Conservation (phyloP, 2,329 filamentous ascomycete species). For the Metarhizium humberi region DNA sequence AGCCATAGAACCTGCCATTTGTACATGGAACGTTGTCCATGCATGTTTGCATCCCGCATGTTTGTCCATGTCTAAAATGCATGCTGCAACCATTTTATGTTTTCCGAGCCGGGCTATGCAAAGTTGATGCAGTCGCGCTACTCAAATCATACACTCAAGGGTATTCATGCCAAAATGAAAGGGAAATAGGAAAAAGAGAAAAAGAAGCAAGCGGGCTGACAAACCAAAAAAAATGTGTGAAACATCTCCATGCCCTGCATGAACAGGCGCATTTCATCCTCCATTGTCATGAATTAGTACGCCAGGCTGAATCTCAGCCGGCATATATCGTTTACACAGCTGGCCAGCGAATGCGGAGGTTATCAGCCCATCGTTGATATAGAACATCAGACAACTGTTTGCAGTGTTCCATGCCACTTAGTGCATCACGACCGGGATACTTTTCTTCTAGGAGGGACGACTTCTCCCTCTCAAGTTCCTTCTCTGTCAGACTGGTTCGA, state of each 20-base stretch:
- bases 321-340: slow-evolving; percentile 18
- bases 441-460: slow-evolving; percentile 38
- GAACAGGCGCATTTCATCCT: neutral
- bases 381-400: slow-evolving; percentile 84
- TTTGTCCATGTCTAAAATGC: slow-evolving; percentile 1
- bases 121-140: slow-evolving; percentile 10
- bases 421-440: slow-evolving; percentile 44
- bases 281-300: neutral
- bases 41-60: neutral
- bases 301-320: neutral
- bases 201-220: neutral
- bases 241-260: neutral
- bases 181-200: slow-evolving; percentile 1
- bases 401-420: slow-evolving; percentile 81
- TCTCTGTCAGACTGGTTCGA: slow-evolving; percentile 29
- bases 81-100: slow-evolving; percentile 2
- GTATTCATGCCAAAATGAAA: slow-evolving; percentile 6
- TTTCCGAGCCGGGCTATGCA: slow-evolving; percentile 13
- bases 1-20: slow-evolving; percentile 1
- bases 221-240: neutral
- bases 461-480: slow-evolving; percentile 37
- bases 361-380: slow-evolving; percentile 84
- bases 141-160: slow-evolving; percentile 10
- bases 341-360: slow-evolving; percentile 64
- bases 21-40: slow-evolving; percentile 1